A percentile compares a stretch with the other conserved stretches of the same genome.
phyloP scores from a whole-genome alignment of 1,284 basidiomycete genomes.

The Ustilago crameri region DNA sequence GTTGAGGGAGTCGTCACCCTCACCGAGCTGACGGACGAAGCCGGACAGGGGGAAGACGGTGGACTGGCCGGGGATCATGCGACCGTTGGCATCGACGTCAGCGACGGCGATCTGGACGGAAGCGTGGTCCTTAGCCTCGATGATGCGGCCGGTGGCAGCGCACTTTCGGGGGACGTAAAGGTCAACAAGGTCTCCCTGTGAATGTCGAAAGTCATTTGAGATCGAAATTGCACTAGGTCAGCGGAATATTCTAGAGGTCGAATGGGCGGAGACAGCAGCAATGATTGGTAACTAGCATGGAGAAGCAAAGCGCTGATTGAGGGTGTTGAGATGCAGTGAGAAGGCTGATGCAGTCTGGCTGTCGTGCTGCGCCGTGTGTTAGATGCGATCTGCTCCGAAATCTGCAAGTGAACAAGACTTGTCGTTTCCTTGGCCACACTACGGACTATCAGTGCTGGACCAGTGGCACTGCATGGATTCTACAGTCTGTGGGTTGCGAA shows the following conservation, averaged over 20 bases:
- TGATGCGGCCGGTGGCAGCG: conserved; percentile 81
- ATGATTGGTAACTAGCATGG: conserved; percentile 4
- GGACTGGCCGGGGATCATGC: conserved; percentile 81
- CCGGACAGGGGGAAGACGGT: conserved; percentile 95
- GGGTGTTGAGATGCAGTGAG: too few relatives aligned
- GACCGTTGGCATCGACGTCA: conserved; percentile 93
- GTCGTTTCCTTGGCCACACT: too few relatives aligned
- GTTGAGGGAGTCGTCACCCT: conserved; percentile 97
- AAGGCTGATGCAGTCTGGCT: too few relatives aligned
- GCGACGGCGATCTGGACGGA: conserved; percentile 95
- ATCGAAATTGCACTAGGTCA: conserved; percentile 16
- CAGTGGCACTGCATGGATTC: too few relatives aligned
- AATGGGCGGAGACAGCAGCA: background rate
- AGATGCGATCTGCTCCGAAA: too few relatives aligned
- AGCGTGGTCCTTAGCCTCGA: conserved; percentile 98
- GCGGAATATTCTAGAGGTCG: conserved; percentile 2
- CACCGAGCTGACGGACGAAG: conserved; percentile 91
- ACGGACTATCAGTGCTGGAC: too few relatives aligned
- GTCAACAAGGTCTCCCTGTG: conserved; percentile 95
- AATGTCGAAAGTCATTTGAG: conserved; percentile 1
- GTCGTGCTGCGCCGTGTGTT: too few relatives aligned
- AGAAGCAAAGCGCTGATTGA: conserved; percentile 4
- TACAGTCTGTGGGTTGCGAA: too few relatives aligned
- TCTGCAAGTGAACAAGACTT: too few relatives aligned
- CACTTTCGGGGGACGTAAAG: conserved; percentile 99